A percentile compares a stretch with the other conserved stretches of the same genome.
Evolutionary conservation across 164 flowering plant species (phyloP).

Genomic region (Vitis rupestris): DNA sequence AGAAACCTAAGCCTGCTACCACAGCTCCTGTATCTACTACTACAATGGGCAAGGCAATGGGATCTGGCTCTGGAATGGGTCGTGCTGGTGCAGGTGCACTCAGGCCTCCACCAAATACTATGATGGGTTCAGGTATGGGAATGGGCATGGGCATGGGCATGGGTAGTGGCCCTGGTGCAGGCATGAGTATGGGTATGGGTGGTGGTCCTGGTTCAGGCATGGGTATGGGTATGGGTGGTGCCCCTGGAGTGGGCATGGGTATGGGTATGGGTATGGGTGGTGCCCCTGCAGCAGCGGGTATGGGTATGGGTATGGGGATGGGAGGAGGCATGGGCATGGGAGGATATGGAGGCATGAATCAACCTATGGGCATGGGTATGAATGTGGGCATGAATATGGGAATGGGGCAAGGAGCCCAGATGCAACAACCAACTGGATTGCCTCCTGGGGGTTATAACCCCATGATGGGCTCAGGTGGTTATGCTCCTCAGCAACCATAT

Average conservation of each 20-base stretch:
- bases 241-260: conserved; percentile 15
- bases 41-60: conserved; percentile 98
- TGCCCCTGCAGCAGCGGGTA: conserved; percentile 22
- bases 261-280: conserved; percentile 22
- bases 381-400: conserved; percentile 24
- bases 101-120: conserved; percentile 57
- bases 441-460: conserved; percentile 66
- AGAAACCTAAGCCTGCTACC: conserved; percentile 62
- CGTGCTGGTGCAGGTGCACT: conserved; percentile 81
- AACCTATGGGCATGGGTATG: too few species aligned
- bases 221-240: conserved; percentile 21
- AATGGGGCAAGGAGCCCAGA: conserved; percentile 44
- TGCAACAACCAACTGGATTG: conserved; percentile 59
- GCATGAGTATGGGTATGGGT: conserved; percentile 33
- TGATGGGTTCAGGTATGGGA: conserved; percentile 56
- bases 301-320: conserved; percentile 33
- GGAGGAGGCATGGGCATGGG: conserved; percentile 18
- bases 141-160: conserved; percentile 37
- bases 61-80: conserved; percentile 94
- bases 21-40: conserved; percentile 59
- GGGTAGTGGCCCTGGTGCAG: conserved; percentile 19
- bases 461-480: conserved; percentile 70
- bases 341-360: too few species aligned
- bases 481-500: conserved; percentile 69
- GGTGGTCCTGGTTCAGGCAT: conserved; percentile 11